Evolutionary conservation across 352 stramenopile species (phyloP), one percentile per base, ranked within the genome.

Genomic region (Phytophthora multivora): DNA sequence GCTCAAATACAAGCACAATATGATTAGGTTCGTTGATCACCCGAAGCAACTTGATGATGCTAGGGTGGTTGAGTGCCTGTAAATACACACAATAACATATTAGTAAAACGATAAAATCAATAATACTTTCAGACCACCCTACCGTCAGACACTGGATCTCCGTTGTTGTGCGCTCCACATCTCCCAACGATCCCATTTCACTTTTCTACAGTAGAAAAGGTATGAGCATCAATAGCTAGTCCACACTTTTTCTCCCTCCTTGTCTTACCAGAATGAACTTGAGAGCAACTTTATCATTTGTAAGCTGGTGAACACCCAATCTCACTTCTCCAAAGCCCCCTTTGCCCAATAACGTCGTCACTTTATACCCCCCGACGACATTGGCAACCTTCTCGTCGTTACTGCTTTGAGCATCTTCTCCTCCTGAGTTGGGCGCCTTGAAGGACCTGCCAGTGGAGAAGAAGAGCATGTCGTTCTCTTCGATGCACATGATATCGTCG

Each of bases 381-480:
- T 79, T 75, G n/a, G 82, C 79, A 31, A 84, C 61, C 39, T 87
- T 83, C 35, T 88, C 61, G 42, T 89, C 79, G 10, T 58, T 49
- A 23, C 46, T 69, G 49, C 53, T 79, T 30, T 63, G 63, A 2
- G 69, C 60, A 38, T 89, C 82, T 46, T 84, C 77, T 9, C 66
- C 71, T 1, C 63, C 72, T 2, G 78, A 83, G 26, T 70, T 76
- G 12, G 88, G 88, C 9, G 86, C 70, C 28, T 91, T 90, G 53
- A 94, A 96, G 12, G 86, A 88, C 16, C 71, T 78, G 0, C 83
- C 85, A 1, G 83, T 88, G 3, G 86, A 95, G 64, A 96, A 90
- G 67, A 96, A 96, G 28, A 95, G 79, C 70, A 95, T 94, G 71
- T 95, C 88, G 60, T 91, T 89, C 61, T 96, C 88, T 51, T 96